phyloP scores from a whole-genome alignment of 768 basidiomycete species.

The Ephemerocybe angulata region DNA sequence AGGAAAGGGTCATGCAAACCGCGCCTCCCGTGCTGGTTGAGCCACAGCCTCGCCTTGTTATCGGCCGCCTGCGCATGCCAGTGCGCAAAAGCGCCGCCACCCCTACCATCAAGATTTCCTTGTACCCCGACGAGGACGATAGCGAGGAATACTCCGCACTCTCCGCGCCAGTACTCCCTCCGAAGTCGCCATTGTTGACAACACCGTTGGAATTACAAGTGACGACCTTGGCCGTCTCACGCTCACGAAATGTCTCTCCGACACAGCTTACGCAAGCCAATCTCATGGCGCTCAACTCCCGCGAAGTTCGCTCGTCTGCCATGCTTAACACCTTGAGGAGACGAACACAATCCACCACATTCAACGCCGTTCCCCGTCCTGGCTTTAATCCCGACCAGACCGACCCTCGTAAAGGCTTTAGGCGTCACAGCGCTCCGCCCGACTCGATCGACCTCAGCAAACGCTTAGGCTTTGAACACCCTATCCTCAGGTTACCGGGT shows the following conservation, averaged over 20 bases:
- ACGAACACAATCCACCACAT: conserved; percentile 44
- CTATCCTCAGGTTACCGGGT: conserved; percentile 54
- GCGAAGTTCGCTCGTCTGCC: conserved; percentile 53
- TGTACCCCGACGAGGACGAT: not conserved
- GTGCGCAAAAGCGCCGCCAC: conserved; percentile 27
- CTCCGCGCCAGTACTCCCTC: conserved; percentile 30
- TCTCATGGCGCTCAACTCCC: conserved; percentile 46
- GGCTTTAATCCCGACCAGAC: conserved; percentile 2
- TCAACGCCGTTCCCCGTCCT: conserved; percentile 17
- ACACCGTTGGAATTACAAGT: conserved; percentile 41
- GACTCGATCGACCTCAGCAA: conserved; percentile 46
- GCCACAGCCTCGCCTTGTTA: conserved; percentile 20
- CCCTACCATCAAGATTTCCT: conserved; percentile 19
- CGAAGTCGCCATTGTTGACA: conserved; percentile 32
- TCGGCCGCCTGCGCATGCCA: conserved; percentile 44
- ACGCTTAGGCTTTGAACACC: conserved; percentile 56
- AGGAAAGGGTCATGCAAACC: conserved; percentile 7
- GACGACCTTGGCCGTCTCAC: conserved; percentile 48
- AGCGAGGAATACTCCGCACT: too few species aligned
- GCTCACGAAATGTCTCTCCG: conserved; percentile 38
- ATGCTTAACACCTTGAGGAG: conserved; percentile 66
- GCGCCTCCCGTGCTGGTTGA: conserved; percentile 25
- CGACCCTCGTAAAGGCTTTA: conserved; percentile 32
- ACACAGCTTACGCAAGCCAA: conserved; percentile 52
- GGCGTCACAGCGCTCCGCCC: conserved; percentile 61